These are phyloP conservation scores for Clavispora phyllophila DNA, from an alignment of 805 yeast species.

Conservation along the genomic window DNA sequence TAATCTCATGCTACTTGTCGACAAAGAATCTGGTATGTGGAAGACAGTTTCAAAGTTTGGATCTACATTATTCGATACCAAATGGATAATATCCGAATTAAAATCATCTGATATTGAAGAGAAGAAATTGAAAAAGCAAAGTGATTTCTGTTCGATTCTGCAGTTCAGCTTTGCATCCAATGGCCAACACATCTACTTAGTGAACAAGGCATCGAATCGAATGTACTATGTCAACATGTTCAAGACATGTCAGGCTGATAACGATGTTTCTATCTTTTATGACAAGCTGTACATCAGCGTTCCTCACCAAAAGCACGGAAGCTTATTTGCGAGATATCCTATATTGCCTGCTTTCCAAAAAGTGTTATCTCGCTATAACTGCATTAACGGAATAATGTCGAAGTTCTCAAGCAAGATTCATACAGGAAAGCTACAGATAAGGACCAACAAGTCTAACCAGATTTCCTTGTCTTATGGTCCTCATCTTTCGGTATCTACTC, in stretches of 20 bases:
- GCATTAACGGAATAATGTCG: constrained; percentile 15
- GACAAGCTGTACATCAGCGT: constrained; percentile 25
- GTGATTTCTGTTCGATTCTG: constrained; percentile 23
- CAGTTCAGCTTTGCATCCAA: constrained; percentile 22
- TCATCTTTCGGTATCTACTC: constrained; percentile 14
- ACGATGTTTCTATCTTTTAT: constrained; percentile 16
- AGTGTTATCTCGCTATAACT: constrained; percentile 19
- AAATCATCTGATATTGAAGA: neutral
- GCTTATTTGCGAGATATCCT: constrained; percentile 23
- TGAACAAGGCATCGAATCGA: constrained; percentile 12
- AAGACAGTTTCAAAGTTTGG: constrained; percentile 32
- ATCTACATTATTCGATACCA: constrained; percentile 23
- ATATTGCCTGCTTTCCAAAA: constrained; percentile 26
- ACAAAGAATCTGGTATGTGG: constrained; percentile 23
- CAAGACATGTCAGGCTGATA: constrained; percentile 3
- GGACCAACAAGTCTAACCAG: constrained; percentile 9
- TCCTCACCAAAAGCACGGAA: constrained; percentile 7
- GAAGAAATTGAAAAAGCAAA: neutral
- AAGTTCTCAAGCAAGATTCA: constrained; percentile 13
- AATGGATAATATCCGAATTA: constrained; percentile 18
- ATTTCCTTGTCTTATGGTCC: constrained; percentile 11
- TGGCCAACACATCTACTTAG: constrained; percentile 16
- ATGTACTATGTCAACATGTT: constrained; percentile 22
- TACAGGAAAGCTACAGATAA: constrained; percentile 18
- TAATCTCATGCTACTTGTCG: constrained; percentile 21